These are phyloP conservation scores for Lipomyces orientalis DNA, from an alignment of 805 yeast species.

Conservation along the genomic window DNA sequence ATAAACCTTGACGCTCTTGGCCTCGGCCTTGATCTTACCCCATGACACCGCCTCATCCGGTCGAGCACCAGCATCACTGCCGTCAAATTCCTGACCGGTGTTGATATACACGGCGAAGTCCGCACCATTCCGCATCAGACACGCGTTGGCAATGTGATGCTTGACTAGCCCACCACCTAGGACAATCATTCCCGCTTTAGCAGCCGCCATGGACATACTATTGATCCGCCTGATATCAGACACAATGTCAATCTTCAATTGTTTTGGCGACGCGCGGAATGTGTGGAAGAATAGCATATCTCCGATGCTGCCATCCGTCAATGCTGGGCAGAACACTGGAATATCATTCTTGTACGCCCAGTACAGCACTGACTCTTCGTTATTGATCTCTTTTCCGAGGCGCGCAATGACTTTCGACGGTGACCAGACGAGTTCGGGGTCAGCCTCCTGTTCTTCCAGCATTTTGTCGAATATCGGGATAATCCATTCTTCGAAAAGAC, in stretches of 20 bases:
- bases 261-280: constrained; percentile 89
- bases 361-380: constrained; percentile 89
- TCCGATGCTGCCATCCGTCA: constrained; percentile 98
- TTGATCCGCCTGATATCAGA: constrained; percentile 91
- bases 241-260: constrained; percentile 88
- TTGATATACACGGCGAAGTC: constrained; percentile 96
- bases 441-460: constrained; percentile 82
- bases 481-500: constrained; percentile 98
- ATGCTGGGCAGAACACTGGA: constrained; percentile 96
- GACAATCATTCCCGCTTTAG: constrained; percentile 92
- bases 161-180: constrained; percentile 96
- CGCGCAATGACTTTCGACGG: constrained; percentile 93
- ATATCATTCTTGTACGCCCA: constrained; percentile 98
- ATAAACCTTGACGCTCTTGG: constrained; percentile 86
- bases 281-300: constrained; percentile 99
- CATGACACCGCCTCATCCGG: constrained; percentile 99
- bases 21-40: constrained; percentile 98
- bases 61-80: constrained; percentile 98
- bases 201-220: constrained; percentile 93
- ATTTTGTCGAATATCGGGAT: constrained; percentile 88
- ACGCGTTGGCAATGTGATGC: constrained; percentile 97
- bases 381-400: constrained; percentile 91
- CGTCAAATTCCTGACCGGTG: constrained; percentile 98
- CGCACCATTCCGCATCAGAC: constrained; percentile 99
- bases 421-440: constrained; percentile 78